Conservation (phyloP, 768 basidiomycete species). For the Roridomyces roridus region DNA sequence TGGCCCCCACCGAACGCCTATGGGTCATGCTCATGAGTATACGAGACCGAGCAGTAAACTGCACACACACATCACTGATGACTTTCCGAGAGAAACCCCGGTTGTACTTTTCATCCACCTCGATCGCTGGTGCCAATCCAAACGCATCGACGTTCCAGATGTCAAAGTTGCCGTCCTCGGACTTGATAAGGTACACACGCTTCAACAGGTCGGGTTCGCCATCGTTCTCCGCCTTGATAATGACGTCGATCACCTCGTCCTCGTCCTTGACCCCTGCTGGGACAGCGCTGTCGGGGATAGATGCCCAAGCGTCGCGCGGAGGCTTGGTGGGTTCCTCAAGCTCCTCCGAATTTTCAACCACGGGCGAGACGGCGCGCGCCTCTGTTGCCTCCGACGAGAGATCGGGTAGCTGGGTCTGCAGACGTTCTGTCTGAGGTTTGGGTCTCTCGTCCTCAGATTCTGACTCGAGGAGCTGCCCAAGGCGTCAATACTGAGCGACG, state of each 20-base stretch:
- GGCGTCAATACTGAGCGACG: no score
- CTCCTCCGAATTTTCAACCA: no score
- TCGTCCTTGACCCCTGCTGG: not conserved
- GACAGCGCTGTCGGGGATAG: not conserved
- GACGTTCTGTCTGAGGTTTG: no score
- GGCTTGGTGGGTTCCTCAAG: no score
- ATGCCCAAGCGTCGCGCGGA: no score
- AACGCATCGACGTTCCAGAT: slow-evolving; percentile 22
- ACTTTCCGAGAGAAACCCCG: slow-evolving; percentile 23
- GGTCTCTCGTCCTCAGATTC: no score
- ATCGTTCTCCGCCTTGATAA: slow-evolving; percentile 13
- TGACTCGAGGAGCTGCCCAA: no score
- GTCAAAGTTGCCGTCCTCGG: slow-evolving; percentile 14
- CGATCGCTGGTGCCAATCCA: not conserved
- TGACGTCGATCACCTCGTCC: slow-evolving; percentile 7
- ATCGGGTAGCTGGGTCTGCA: no score
- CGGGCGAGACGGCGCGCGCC: no score
- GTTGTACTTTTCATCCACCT: slow-evolving; percentile 9
- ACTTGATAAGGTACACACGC: slow-evolving; percentile 9
- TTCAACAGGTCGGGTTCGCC: slow-evolving; percentile 13
- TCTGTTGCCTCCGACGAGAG: no score
- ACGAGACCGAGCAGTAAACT: not conserved
- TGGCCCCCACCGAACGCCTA: slow-evolving; percentile 20
- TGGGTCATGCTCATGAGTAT: not conserved
- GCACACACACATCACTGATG: slow-evolving; percentile 20